phyloP scores from a whole-genome alignment of 495 filamentous ascomycete genomes.

The Neurospora cerealis region DNA sequence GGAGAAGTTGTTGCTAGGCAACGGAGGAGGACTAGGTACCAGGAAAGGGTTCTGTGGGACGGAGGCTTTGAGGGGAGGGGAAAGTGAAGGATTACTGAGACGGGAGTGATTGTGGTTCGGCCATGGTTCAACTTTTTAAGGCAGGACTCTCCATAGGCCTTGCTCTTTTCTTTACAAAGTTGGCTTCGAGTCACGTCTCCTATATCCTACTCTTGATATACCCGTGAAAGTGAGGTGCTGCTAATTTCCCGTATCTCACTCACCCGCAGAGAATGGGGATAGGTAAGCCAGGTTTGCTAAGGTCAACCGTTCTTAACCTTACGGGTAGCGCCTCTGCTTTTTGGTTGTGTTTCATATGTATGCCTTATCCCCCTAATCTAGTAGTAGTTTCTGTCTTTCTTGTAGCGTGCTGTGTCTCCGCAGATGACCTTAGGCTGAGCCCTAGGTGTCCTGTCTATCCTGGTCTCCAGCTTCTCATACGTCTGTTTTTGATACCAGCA shows the following conservation, averaged over 20 bases:
- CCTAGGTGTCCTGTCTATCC: neutral
- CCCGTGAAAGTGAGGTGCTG: no score
- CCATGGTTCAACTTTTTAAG: neutral
- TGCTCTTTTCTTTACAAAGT: neutral
- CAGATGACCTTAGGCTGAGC: neutral
- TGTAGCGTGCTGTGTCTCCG: neutral
- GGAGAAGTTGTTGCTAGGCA: neutral
- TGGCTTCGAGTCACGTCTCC: neutral
- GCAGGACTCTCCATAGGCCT: neutral
- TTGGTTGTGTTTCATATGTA: neutral
- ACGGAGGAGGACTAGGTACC: neutral
- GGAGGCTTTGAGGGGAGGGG: neutral
- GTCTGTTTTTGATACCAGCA: neutral
- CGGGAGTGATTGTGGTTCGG: neutral
- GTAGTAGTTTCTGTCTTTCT: neutral
- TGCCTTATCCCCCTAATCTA: neutral
- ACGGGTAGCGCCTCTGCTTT: no score
- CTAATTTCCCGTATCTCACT: no score
- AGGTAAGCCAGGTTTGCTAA: no score
- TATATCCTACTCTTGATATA: no score
- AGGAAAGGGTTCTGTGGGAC: neutral
- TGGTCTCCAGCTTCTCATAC: neutral
- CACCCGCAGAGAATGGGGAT: no score
- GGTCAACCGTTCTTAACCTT: no score
- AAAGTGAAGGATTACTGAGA: neutral